Percentiles rank a stretch among this genome's conserved stretches.
Evolutionary conservation across 305 asterid species (phyloP).

Genomic region (Plantago rigida): DNA sequence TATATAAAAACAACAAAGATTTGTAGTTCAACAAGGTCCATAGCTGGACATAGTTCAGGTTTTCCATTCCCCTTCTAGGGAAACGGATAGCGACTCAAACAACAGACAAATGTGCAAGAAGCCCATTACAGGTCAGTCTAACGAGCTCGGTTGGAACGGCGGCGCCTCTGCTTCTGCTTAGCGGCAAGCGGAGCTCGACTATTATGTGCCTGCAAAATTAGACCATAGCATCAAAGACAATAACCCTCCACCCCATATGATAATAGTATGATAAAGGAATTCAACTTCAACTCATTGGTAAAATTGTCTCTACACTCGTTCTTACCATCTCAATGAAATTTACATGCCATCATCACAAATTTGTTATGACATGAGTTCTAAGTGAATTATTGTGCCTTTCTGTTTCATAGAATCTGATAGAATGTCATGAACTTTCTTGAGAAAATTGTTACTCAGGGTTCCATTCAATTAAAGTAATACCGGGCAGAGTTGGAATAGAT

Average conservation of each 20-base stretch:
- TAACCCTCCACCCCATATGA: neutral
- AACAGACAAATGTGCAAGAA: neutral
- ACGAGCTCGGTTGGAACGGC: constrained; percentile 35
- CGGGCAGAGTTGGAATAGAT: too few relatives aligned
- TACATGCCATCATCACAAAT: neutral
- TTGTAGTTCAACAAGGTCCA: neutral
- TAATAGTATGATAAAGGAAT: neutral
- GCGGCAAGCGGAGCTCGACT: constrained; percentile 64
- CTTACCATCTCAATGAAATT: neutral
- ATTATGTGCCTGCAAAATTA: constrained; percentile 57
- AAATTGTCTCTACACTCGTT: neutral
- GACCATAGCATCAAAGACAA: constrained; percentile 6
- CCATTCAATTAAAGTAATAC: too few relatives aligned
- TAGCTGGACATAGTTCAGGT: neutral
- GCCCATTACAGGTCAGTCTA: constrained; percentile 27
- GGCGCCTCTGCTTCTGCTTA: constrained; percentile 55
- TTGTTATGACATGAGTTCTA: neutral
- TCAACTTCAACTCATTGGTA: neutral
- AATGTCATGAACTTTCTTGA: too few relatives aligned
- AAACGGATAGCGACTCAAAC: neutral
- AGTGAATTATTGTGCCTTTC: neutral
- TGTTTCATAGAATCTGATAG: neutral
- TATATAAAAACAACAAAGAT: neutral
- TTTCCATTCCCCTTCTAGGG: too few relatives aligned
- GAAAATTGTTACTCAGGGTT: too few relatives aligned